These are phyloP conservation scores for Musa schizocarpa DNA, from an alignment of 176 grass and related monocot species.

Conservation along the genomic window DNA sequence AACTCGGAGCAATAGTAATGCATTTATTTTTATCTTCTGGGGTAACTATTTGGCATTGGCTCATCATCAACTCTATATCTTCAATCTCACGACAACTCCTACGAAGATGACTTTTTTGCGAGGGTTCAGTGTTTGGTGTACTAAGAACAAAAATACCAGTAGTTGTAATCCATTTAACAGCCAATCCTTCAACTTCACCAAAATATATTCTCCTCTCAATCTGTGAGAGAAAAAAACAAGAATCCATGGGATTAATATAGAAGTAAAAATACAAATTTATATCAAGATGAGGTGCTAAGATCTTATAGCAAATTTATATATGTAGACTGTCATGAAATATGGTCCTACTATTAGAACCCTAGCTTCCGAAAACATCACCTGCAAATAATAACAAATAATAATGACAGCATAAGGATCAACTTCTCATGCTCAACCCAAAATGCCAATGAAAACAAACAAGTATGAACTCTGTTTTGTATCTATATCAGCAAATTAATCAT, in stretches of 20 bases:
- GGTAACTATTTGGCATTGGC: too few species aligned
- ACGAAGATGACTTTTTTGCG: constrained; percentile 11
- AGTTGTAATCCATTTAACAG: constrained; percentile 64
- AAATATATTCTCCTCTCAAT: constrained; percentile 85
- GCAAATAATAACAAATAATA: constrained; percentile 21
- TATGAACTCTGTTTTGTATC: too few species aligned
- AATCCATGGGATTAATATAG: neutral
- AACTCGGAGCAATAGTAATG: neutral
- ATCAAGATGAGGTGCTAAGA: neutral
- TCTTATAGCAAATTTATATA: constrained; percentile 67
- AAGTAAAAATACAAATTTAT: neutral
- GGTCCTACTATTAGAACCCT: constrained; percentile 84
- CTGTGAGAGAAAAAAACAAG: constrained; percentile 31
- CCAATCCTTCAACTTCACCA: constrained; percentile 69
- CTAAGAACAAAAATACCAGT: constrained; percentile 69
- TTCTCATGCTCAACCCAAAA: neutral
- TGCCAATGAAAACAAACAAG: neutral
- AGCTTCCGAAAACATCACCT: constrained; percentile 54
- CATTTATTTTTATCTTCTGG: constrained; percentile 20
- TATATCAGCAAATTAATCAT: too few species aligned
- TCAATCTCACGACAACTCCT: constrained; percentile 45
- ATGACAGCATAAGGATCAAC: neutral
- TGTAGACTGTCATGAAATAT: constrained; percentile 83
- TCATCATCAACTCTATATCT: neutral
- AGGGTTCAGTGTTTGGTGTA: constrained; percentile 36